Percentiles rank a stretch among this genome's conserved stretches.
Evolutionary conservation across 345 rosid species (phyloP).

Genomic region (Salix udensis): DNA sequence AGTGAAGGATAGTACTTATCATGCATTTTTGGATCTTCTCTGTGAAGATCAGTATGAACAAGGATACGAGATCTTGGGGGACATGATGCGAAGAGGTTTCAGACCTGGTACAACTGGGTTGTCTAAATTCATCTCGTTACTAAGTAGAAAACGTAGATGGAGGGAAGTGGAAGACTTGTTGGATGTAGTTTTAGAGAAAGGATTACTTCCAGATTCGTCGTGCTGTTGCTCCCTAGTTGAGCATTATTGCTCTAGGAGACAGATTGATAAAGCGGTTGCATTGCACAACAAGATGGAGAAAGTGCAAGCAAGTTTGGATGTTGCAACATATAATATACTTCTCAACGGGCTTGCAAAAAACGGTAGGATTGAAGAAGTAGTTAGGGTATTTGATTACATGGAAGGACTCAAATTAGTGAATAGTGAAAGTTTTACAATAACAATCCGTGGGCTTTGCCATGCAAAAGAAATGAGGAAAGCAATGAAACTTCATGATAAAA

Average conservation of each 20-base stretch:
- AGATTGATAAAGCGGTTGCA: slow-evolving; percentile 46
- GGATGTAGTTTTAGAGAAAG: slow-evolving; percentile 46
- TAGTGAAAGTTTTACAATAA: slow-evolving; percentile 41
- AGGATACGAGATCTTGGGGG: slow-evolving; percentile 34
- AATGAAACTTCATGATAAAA: slow-evolving; percentile 67
- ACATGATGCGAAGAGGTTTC: slow-evolving; percentile 45
- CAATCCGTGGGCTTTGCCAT: slow-evolving; percentile 51
- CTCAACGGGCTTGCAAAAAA: slow-evolving; percentile 43
- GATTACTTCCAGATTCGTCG: slow-evolving; percentile 39
- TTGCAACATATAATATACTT: slow-evolving; percentile 42
- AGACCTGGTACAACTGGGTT: slow-evolving; percentile 38
- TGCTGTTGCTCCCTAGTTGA: slow-evolving; percentile 45
- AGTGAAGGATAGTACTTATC: slow-evolving; percentile 38
- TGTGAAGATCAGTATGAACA: slow-evolving; percentile 37
- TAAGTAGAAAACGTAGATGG: slow-evolving; percentile 48
- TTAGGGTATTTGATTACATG: slow-evolving; percentile 51
- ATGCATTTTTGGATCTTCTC: slow-evolving; percentile 46
- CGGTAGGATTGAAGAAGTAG: slow-evolving; percentile 43
- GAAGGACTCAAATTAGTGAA: slow-evolving; percentile 30
- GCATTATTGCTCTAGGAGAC: slow-evolving; percentile 47
- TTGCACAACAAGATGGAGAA: slow-evolving; percentile 47
- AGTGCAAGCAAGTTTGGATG: slow-evolving; percentile 46
- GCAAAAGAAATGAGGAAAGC: slow-evolving; percentile 56
- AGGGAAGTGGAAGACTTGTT: slow-evolving; percentile 50
- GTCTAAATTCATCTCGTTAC: slow-evolving; percentile 39